phyloP scores from a whole-genome alignment of 306 rosid genomes.

The Crotalaria pallida region DNA sequence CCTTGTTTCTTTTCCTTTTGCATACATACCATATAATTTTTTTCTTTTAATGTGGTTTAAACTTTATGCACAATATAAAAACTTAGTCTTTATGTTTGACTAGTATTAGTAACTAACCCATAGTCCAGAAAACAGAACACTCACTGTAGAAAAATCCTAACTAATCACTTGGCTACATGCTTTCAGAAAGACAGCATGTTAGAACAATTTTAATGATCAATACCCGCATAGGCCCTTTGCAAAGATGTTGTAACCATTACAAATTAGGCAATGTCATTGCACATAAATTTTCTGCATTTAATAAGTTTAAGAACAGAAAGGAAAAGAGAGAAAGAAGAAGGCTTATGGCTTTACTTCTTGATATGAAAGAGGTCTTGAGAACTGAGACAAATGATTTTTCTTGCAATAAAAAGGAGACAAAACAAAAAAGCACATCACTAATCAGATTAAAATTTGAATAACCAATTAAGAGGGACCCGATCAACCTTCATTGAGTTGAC shows the following conservation, averaged over 20 bases:
- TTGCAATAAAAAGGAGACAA: background rate
- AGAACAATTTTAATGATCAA: background rate
- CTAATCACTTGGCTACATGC: background rate
- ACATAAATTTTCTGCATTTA: conserved; percentile 16
- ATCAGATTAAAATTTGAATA: conserved; percentile 23
- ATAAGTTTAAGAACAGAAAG: background rate
- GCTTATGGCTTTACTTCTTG: conserved; percentile 16
- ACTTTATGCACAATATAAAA: background rate
- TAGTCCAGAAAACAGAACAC: background rate
- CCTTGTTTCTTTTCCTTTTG: conserved; percentile 11
- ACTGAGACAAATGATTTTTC: conserved; percentile 6
- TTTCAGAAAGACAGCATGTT: background rate
- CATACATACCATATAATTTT: conserved; percentile 5
- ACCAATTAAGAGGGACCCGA: conserved; percentile 29
- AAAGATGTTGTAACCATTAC: conserved; percentile 3
- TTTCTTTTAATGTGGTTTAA: background rate
- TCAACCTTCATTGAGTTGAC: conserved; percentile 18
- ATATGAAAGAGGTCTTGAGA: conserved; percentile 12
- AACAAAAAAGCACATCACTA: background rate
- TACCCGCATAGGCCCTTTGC: background rate
- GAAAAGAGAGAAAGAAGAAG: background rate
- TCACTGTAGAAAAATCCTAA: background rate
- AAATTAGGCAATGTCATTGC: background rate
- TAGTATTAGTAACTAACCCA: background rate
- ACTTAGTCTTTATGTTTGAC: background rate